Conservation (phyloP, 2,329 filamentous ascomycete genomes). For the Neofusicoccum sp. region DNA sequence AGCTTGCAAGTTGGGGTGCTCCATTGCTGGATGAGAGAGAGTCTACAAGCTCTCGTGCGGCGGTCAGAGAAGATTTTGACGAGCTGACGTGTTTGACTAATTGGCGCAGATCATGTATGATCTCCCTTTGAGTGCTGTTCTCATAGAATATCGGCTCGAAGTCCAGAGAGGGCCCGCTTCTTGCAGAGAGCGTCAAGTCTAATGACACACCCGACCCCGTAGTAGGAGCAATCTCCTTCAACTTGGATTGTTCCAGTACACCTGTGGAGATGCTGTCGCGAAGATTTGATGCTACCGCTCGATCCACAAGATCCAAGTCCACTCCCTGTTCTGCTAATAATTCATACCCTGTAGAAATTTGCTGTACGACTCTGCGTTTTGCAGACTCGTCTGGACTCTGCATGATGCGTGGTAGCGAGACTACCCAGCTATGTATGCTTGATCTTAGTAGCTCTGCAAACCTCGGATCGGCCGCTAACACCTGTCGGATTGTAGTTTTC, state of each 20-base stretch:
- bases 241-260: conserved; percentile 35
- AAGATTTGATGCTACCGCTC: conserved; percentile 68
- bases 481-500: conserved; percentile 54
- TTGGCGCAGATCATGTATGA: conserved; percentile 63
- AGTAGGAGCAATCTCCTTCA: conserved; percentile 3
- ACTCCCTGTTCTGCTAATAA: conserved; percentile 66
- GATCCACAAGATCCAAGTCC: conserved; percentile 67
- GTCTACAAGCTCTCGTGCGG: conserved; percentile 68
- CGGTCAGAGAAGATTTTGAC: conserved; percentile 46
- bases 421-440: conserved; percentile 78
- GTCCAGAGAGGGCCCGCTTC: conserved; percentile 25
- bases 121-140: conserved; percentile 67
- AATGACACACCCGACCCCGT: background rate
- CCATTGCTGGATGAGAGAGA: conserved; percentile 62
- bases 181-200: background rate
- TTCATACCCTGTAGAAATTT: conserved; percentile 73
- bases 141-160: conserved; percentile 63
- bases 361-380: conserved; percentile 72
- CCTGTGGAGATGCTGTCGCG: conserved; percentile 69
- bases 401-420: conserved; percentile 78
- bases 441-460: conserved; percentile 68
- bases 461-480: conserved; percentile 64
- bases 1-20: conserved; percentile 66
- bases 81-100: conserved; percentile 59
- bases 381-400: conserved; percentile 79